Percentiles rank a stretch among this genome's conserved stretches.
These are phyloP conservation scores for Hypoxylon lenormandii DNA, from an alignment of 495 filamentous ascomycete genomes.

Conservation along the genomic window DNA sequence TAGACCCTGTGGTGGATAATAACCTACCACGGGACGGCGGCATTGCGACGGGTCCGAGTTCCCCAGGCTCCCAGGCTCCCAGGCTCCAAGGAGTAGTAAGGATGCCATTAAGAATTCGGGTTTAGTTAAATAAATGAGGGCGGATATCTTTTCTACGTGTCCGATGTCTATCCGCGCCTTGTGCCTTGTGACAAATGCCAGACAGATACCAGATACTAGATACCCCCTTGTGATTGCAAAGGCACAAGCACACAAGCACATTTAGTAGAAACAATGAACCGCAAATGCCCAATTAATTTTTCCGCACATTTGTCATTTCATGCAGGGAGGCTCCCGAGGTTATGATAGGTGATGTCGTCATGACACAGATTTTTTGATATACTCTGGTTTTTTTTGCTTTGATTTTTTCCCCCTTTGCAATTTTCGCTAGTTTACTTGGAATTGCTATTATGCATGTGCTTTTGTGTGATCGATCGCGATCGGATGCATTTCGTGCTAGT, in stretches of 20 bases:
- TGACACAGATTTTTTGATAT: constrained; percentile 2
- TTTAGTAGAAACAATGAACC: constrained; percentile 5
- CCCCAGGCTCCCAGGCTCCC: not conserved
- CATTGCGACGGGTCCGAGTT: constrained; percentile 8
- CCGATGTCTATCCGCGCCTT: constrained; percentile 21
- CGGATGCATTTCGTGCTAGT: constrained; percentile 13
- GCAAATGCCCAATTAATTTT: constrained; percentile 10
- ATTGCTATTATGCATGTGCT: constrained; percentile 28
- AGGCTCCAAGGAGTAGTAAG: not conserved
- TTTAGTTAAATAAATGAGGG: not conserved
- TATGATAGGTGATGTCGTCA: constrained; percentile 27
- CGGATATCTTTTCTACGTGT: not conserved
- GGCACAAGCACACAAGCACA: not conserved
- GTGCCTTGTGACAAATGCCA: constrained; percentile 18
- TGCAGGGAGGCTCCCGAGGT: constrained; percentile 32
- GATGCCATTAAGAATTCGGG: not conserved
- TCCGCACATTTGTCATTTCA: constrained; percentile 36
- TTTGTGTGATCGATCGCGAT: constrained; percentile 27
- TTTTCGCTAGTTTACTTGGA: not conserved
- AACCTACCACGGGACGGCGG: constrained; percentile 9
- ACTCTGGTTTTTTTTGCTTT: not conserved
- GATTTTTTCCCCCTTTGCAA: no score
- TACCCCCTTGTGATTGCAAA: constrained; percentile 32
- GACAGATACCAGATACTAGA: no score
- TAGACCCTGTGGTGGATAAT: not conserved